Evolutionary conservation across 164 flowering plant genomes (phyloP).

Genomic region (Annona squamosa): DNA sequence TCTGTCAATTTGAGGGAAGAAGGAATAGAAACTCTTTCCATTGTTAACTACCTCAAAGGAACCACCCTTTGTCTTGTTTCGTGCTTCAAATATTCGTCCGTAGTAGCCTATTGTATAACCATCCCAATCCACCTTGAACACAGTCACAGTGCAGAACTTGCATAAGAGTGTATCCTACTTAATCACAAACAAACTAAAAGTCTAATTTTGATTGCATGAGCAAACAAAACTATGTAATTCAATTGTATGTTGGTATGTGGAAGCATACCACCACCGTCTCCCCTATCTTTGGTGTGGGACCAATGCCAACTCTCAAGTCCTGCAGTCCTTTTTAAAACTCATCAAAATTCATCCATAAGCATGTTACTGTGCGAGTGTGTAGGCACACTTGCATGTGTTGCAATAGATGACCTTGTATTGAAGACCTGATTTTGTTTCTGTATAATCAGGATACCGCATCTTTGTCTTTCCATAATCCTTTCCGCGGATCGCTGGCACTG

Average conservation of each 20-base stretch:
- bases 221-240: neutral
- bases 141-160: constrained; percentile 11
- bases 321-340: constrained; percentile 30
- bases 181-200: constrained; percentile 3
- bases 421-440: constrained; percentile 77
- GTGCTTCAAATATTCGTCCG: constrained; percentile 98
- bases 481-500: constrained; percentile 90
- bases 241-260: constrained; percentile 1
- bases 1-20: neutral
- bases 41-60: constrained; percentile 65
- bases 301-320: constrained; percentile 81
- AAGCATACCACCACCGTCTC: constrained; percentile 85
- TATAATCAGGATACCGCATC: constrained; percentile 82
- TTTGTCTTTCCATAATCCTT: constrained; percentile 91
- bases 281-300: constrained; percentile 78
- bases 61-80: constrained; percentile 96
- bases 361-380: constrained; percentile 2
- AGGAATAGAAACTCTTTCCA: neutral
- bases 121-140: constrained; percentile 84
- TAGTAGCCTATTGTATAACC: constrained; percentile 96
- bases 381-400: neutral
- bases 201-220: neutral
- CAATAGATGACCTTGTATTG: constrained; percentile 71
- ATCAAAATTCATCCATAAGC: constrained; percentile 13
- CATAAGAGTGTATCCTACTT: constrained; percentile 6